A percentile compares a stretch with the other conserved stretches of the same genome.
Evolutionary conservation across 2,329 filamentous ascomycete species (phyloP).

Genomic region (Immersiporthe knoxdaviesiana): DNA sequence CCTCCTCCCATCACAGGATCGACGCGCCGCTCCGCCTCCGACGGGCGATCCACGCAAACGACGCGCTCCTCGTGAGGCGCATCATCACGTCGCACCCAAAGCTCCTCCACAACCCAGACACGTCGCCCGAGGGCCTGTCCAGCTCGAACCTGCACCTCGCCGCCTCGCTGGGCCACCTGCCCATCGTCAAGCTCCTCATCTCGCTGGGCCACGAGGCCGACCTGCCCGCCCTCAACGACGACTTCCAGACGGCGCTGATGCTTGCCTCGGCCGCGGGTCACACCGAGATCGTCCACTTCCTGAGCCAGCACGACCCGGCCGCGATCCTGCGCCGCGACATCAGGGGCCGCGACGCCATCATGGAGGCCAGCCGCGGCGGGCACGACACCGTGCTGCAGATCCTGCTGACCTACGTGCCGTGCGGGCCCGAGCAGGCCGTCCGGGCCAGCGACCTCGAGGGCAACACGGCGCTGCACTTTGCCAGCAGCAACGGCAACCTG

Average conservation of each 20-base stretch:
- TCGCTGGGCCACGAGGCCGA: slow-evolving; percentile 70
- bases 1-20: slow-evolving; percentile 68
- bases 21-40: slow-evolving; percentile 76
- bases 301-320: slow-evolving; percentile 66
- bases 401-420: slow-evolving; percentile 62
- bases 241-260: slow-evolving; percentile 81
- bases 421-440: slow-evolving; percentile 57
- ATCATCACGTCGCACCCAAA: slow-evolving; percentile 74
- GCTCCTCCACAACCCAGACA: slow-evolving; percentile 79
- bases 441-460: slow-evolving; percentile 68
- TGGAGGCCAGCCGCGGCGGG: slow-evolving; percentile 63
- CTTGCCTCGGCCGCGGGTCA: slow-evolving; percentile 72
- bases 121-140: slow-evolving; percentile 66
- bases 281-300: slow-evolving; percentile 72
- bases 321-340: slow-evolving; percentile 69
- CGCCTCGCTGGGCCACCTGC: slow-evolving; percentile 69
- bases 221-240: slow-evolving; percentile 75
- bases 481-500: slow-evolving; percentile 78
- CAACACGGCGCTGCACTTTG: slow-evolving; percentile 88
- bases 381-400: slow-evolving; percentile 69
- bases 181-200: slow-evolving; percentile 72
- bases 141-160: slow-evolving; percentile 87
- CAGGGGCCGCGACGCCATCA: slow-evolving; percentile 72
- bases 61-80: slow-evolving; percentile 71
- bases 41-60: slow-evolving; percentile 78